phyloP scores from a whole-genome alignment of 768 basidiomycete species.

The Termitomyces sp. region DNA sequence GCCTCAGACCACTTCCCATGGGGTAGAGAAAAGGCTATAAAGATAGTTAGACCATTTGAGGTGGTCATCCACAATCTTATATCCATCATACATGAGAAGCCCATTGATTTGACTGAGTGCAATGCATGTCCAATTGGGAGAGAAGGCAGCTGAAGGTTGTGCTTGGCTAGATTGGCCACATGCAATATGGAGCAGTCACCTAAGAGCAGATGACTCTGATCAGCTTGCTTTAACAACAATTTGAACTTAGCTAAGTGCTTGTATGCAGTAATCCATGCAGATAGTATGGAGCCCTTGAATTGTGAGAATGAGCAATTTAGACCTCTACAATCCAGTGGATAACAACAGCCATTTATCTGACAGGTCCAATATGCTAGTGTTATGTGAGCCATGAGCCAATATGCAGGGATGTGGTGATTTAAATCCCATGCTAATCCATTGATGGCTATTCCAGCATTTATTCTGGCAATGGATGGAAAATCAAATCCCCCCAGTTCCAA shows the following conservation, averaged over 20 bases:
- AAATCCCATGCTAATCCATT: slow-evolving; percentile 21
- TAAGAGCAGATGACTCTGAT: slow-evolving; percentile 5
- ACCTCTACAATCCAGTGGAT: slow-evolving; percentile 6
- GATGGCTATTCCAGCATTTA: slow-evolving; percentile 19
- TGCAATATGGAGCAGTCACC: background rate
- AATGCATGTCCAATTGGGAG: no score
- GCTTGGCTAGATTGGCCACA: background rate
- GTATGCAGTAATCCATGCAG: slow-evolving; percentile 17
- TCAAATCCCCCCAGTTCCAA: no score
- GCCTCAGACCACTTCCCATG: background rate
- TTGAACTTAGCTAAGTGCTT: background rate
- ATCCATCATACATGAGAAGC: background rate
- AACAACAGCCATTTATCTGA: slow-evolving; percentile 3
- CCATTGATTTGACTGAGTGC: no score
- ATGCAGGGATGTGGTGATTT: slow-evolving; percentile 22
- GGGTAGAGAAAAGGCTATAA: background rate
- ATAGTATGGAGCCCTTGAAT: slow-evolving; percentile 1
- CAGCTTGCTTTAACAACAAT: slow-evolving; percentile 3
- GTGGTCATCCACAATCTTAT: no score
- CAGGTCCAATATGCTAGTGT: slow-evolving; percentile 20
- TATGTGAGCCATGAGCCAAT: slow-evolving; percentile 14
- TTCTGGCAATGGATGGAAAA: background rate
- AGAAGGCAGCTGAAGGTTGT: no score
- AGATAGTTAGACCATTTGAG: no score
- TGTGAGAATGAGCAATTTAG: slow-evolving; percentile 1